phyloP scores from a whole-genome alignment of 73 alveolate genomes.

The Durusdinium trenchii region DNA sequence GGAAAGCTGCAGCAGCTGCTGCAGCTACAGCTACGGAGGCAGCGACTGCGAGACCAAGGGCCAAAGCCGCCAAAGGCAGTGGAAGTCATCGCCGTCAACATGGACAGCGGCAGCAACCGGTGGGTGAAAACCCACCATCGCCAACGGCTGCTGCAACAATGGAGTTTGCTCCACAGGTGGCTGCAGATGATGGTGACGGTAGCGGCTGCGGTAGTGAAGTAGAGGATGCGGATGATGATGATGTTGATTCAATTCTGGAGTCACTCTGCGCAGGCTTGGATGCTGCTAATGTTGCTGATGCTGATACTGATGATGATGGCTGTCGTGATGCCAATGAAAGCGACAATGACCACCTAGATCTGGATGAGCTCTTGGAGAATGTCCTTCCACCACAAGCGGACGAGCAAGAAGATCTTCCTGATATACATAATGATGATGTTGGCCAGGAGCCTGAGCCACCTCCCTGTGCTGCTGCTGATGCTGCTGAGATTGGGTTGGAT shows the following conservation, averaged over 20 bases:
- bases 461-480: neutral
- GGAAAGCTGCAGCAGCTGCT: neutral
- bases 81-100: neutral
- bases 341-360: neutral
- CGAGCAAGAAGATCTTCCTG: constrained; percentile 3
- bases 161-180: too few species aligned
- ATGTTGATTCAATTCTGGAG: too few species aligned
- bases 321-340: neutral
- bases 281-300: neutral
- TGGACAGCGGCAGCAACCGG: neutral
- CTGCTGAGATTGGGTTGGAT: neutral
- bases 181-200: too few species aligned
- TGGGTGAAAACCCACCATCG: too few species aligned
- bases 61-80: too few species aligned
- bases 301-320: neutral
- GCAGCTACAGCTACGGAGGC: neutral
- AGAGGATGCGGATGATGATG: neutral
- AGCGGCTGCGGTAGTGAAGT: neutral
- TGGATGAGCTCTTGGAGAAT: neutral
- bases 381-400: too few species aligned
- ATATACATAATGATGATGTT: neutral
- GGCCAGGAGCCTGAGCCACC: neutral
- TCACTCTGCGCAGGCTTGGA: too few species aligned
- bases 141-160: too few species aligned
- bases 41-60: too few species aligned